Evolutionary conservation across 352 stramenopile species (phyloP), one percentile per base, ranked within the genome.

Genomic region (Globisporangium spinosum): DNA sequence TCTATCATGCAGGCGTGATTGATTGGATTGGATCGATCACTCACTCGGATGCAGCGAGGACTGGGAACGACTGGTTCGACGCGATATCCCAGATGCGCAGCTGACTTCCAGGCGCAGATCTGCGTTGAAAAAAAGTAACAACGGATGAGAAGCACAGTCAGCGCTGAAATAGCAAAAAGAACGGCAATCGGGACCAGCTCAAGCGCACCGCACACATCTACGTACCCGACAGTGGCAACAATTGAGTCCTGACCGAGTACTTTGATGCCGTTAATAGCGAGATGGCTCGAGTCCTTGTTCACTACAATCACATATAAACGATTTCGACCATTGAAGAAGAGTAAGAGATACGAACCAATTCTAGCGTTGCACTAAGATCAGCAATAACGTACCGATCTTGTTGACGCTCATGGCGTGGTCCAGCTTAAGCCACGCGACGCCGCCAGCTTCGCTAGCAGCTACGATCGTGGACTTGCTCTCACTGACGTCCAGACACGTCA

Each of bases 1-100:
- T 63, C 17, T 7, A 8, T 45, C 38, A 45, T 15, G 17, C 13
- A 45, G 6, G 17, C 17, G 6, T 10, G 15, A 9, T n/a, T 22
- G 15, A 9, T 51, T 22, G 15, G 2, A 8, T 22, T 51, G 5
- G 6, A 8, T 22, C 22, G 5, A 3, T n/a, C 64, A 78, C 84
- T 62, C 82, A 94, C 83, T 90, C 83, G 23, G 74, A 70, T 17
- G 78, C 79, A 0, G 63, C 76, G 57, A 77, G 72, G 54, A 91
- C 75, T 38, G 85, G 84, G 58, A 80, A 90, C 43, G 79, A 63
- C 47, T 79, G 75, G 70, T 85, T 92, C 20, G 73, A 70, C 35
- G 69, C 70, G 58, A 89, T 71, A 51, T 94, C 87, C 87, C 87
- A 94, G n/a, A 94, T 65, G 47, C 85, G 81, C 68, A 94, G 71